Base-by-base conservation (phyloP, 805 yeast genomes). In the Candida caryicola region DNA sequence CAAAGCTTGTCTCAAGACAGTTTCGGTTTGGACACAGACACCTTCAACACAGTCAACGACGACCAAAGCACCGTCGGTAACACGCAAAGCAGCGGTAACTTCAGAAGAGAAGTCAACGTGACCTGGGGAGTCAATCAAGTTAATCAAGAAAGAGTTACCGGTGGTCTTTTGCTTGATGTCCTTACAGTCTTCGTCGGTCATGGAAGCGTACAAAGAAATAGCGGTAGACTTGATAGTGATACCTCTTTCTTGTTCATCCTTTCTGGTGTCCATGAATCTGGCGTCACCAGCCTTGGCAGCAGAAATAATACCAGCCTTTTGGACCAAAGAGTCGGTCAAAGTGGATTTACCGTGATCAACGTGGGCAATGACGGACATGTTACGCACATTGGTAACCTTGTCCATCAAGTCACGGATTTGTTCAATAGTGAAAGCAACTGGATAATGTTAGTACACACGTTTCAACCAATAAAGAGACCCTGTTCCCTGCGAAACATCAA, bases 211-310 rank as follows among this genome's bases (percentile, higher is more conserved):
- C 69, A 91, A 82, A 55, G 98, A 91, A 64, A 93, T 91, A 59
- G 99, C 99, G 51, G 99, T 91, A 49, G 98, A 91, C 82, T 91
- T 91, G 72, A 91, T 91, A 56, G 99, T 91, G 66, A 91, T 93
- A 90, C 99, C 99, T 82, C 99, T 86, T 77, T 90, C 97, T 80
- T 91, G 98, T 79, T 93, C 98, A 75, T 93, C 98, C 81, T 90
- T 89, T 85, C 99, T 89, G 81, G 99, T 91, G 77, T 91, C 99
- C 64, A 86, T 93, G 84, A 91, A 93, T 79, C 99, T 90, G 63
- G 98, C 99, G 69, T 93, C 98, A 84, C 99, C 99, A 52, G 99
- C 99, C 79, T 88, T 88, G 65, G 96, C 97, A 64, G 99, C 97
- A 43, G 98, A 93, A 66, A 91, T 91, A 73, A 93, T 91, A 88